A percentile compares a stretch with the other conserved stretches of the same genome.
Evolutionary conservation across 495 filamentous ascomycete genomes (phyloP).

Genomic region (Penicillium pulvis): DNA sequence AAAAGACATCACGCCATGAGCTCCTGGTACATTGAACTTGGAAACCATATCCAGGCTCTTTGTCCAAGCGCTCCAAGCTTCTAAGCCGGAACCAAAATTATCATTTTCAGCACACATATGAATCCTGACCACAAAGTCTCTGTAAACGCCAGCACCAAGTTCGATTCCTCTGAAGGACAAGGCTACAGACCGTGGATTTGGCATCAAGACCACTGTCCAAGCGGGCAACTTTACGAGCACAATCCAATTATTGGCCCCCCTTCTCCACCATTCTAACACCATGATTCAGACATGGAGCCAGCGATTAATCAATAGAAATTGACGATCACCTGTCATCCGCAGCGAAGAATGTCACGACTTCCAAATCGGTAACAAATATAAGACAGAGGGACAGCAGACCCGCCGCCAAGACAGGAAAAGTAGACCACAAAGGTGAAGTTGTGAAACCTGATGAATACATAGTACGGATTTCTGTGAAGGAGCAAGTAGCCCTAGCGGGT

Average conservation of each 20-base stretch:
- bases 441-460: slow-evolving; percentile 11
- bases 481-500: slow-evolving; percentile 15
- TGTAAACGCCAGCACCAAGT: neutral
- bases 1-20: neutral
- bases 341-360: neutral
- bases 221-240: neutral
- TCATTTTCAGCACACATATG: neutral
- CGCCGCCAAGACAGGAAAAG: neutral
- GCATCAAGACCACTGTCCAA: neutral
- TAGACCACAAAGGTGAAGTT: neutral
- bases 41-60: neutral
- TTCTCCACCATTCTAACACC: neutral
- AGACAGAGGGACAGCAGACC: neutral
- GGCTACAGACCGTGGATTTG: neutral
- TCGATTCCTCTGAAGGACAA: neutral
- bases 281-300: slow-evolving; percentile 1
- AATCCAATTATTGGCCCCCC: neutral
- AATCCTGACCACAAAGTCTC: neutral
- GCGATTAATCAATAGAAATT: neutral
- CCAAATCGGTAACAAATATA: neutral
- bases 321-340: neutral
- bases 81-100: neutral
- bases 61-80: neutral
- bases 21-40: neutral
- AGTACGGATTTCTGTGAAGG: slow-evolving; percentile 10